phyloP scores from a whole-genome alignment of 352 stramenopile species.

The Paralagenidium karlingii region DNA sequence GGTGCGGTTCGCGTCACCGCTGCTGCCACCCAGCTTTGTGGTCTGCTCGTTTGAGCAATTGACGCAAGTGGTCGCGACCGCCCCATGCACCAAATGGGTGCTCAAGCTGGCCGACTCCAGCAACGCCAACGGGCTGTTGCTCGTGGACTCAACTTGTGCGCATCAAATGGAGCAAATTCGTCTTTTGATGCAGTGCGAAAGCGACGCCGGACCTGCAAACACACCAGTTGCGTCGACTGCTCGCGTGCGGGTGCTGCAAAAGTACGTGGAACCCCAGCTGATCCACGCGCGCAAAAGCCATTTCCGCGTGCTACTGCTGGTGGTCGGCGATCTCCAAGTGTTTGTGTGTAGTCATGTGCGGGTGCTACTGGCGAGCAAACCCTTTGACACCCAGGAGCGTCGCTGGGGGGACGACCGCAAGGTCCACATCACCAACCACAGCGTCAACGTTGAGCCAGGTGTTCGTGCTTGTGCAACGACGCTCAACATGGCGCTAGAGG shows the following conservation, averaged over 20 bases:
- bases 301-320: background rate
- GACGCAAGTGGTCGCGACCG: too few species aligned
- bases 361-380: background rate
- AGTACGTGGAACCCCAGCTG: background rate
- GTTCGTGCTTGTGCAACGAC: background rate
- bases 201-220: too few species aligned
- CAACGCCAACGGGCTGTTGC: too few species aligned
- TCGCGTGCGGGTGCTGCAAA: background rate
- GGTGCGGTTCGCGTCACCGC: background rate
- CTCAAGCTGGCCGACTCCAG: background rate
- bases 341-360: background rate
- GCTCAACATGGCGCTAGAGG: background rate
- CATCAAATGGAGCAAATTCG: too few species aligned
- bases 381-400: background rate
- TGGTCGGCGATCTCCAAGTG: background rate
- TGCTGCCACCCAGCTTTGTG: background rate
- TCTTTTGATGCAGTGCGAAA: too few species aligned
- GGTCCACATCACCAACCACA: background rate
- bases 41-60: too few species aligned
- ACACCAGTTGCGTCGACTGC: too few species aligned
- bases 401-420: background rate
- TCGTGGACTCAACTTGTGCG: too few species aligned
- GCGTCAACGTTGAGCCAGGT: background rate
- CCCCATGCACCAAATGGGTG: too few species aligned
- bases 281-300: background rate